phyloP scores from a whole-genome alignment of 1,284 basidiomycete genomes.

The Cystobasidium pallidum region DNA sequence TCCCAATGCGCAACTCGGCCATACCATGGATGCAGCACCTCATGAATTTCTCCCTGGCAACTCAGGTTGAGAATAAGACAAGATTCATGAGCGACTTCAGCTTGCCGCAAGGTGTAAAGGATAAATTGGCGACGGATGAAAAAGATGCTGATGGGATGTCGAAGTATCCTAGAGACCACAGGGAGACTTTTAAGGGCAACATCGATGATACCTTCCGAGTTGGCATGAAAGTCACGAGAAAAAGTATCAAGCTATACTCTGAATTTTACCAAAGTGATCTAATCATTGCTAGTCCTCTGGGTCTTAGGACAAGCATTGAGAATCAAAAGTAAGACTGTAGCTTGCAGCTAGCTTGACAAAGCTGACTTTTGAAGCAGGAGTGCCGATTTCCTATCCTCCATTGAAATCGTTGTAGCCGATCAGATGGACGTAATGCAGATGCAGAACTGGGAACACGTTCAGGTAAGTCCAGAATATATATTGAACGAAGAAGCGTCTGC shows the following conservation, averaged over 20 bases:
- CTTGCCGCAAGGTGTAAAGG: conserved; percentile 74
- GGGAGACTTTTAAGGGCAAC: conserved; percentile 94
- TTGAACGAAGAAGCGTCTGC: background rate
- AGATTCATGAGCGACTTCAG: conserved; percentile 83
- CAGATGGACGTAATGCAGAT: conserved; percentile 91
- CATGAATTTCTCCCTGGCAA: conserved; percentile 69
- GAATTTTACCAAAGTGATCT: conserved; percentile 90
- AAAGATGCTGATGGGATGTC: conserved; percentile 57
- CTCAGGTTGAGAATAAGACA: conserved; percentile 72
- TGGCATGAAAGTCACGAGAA: conserved; percentile 88
- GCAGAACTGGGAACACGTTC: conserved; percentile 99
- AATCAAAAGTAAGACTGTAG: conserved; percentile 74
- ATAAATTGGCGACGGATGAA: conserved; percentile 69
- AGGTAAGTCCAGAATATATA: conserved; percentile 62
- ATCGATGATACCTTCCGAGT: conserved; percentile 93
- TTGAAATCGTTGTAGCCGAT: conserved; percentile 91
- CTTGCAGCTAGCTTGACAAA: background rate
- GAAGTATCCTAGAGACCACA: conserved; percentile 85
- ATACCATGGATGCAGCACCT: conserved; percentile 68
- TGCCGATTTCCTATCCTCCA: conserved; percentile 87
- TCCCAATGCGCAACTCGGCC: conserved; percentile 89
- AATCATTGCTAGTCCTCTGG: conserved; percentile 90
- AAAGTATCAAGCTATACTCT: conserved; percentile 82
- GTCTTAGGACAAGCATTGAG: conserved; percentile 87
- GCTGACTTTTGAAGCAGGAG: conserved; percentile 61